Percentiles rank a stretch among this genome's conserved stretches.
phyloP scores from a whole-genome alignment of 139 green algal genomes.

The Eudorina sp. region DNA sequence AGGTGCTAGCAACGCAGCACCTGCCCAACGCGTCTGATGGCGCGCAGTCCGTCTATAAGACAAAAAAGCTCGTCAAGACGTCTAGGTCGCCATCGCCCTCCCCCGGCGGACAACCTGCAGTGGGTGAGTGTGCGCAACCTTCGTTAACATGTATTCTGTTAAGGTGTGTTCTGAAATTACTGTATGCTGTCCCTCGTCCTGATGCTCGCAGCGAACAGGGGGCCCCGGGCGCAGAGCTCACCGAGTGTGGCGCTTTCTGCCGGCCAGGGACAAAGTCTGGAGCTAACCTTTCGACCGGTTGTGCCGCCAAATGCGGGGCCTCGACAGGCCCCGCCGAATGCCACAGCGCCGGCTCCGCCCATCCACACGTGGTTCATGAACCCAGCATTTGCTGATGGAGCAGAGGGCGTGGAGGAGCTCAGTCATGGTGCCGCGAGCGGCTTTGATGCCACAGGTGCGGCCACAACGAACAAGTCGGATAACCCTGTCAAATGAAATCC shows the following conservation, averaged over 20 bases:
- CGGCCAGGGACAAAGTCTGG: background rate
- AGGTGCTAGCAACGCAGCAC: constrained; percentile 51
- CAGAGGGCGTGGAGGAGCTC: background rate
- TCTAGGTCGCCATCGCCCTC: constrained; percentile 13
- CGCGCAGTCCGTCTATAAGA: constrained; percentile 55
- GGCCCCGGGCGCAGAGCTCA: background rate
- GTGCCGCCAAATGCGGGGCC: background rate
- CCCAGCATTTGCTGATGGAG: constrained; percentile 31
- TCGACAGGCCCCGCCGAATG: background rate
- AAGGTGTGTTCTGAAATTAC: background rate
- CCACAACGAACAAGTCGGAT: no score
- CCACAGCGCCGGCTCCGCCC: constrained; percentile 1
- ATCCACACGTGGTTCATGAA: constrained; percentile 58
- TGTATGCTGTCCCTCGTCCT: background rate
- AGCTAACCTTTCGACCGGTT: constrained; percentile 1
- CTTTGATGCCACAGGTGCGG: no score
- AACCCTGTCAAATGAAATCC: no score
- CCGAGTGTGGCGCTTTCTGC: background rate
- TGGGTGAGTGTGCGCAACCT: background rate
- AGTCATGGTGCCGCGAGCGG: no score
- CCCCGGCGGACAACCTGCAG: background rate
- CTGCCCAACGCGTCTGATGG: constrained; percentile 51
- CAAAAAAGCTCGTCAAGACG: constrained; percentile 1
- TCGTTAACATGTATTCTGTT: no score
- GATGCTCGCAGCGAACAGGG: background rate